phyloP scores from a whole-genome alignment of 495 filamentous ascomycete species.

The Friedmanniomyces endolithicus region DNA sequence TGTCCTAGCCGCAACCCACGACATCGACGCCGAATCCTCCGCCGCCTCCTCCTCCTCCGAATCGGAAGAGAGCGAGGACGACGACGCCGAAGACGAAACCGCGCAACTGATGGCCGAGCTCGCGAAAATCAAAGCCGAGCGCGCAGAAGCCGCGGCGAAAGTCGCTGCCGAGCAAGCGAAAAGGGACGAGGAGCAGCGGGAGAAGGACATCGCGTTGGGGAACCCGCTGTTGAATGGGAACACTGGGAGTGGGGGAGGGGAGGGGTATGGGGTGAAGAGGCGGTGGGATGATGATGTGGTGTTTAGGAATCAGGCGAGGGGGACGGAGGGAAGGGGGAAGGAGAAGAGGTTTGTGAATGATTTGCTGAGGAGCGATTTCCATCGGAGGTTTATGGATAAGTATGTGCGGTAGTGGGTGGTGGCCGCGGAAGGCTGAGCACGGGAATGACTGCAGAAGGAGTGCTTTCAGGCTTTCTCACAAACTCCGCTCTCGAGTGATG shows the following conservation, averaged over 20 bases:
- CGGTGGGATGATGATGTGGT: slow-evolving; percentile 99
- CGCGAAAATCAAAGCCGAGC: slow-evolving; percentile 85
- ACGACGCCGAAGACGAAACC: slow-evolving; percentile 82
- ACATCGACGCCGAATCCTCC: slow-evolving; percentile 80
- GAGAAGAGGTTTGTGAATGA: slow-evolving; percentile 97
- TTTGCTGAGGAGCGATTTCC: slow-evolving; percentile 87
- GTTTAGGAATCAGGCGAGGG: slow-evolving; percentile 95
- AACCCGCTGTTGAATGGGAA: slow-evolving; percentile 80
- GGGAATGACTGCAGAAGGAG: background rate
- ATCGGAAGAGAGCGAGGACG: slow-evolving; percentile 38
- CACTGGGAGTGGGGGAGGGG: slow-evolving; percentile 41
- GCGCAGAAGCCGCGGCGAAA: slow-evolving; percentile 70
- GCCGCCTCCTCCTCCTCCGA: slow-evolving; percentile 7
- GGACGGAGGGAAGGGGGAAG: slow-evolving; percentile 80
- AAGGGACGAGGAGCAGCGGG: slow-evolving; percentile 67
- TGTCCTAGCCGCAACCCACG: slow-evolving; percentile 75
- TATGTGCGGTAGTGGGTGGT: slow-evolving; percentile 17
- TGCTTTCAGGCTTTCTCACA: background rate
- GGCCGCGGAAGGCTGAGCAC: background rate
- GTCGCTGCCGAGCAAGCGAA: slow-evolving; percentile 60
- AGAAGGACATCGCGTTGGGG: slow-evolving; percentile 78
- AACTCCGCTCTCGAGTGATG: background rate
- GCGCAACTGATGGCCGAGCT: slow-evolving; percentile 83
- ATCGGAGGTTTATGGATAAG: slow-evolving; percentile 83
- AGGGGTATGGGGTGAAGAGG: slow-evolving; percentile 60